These are phyloP conservation scores for Metschnikowia henanensis DNA, from an alignment of 805 yeast genomes.

Conservation along the genomic window DNA sequence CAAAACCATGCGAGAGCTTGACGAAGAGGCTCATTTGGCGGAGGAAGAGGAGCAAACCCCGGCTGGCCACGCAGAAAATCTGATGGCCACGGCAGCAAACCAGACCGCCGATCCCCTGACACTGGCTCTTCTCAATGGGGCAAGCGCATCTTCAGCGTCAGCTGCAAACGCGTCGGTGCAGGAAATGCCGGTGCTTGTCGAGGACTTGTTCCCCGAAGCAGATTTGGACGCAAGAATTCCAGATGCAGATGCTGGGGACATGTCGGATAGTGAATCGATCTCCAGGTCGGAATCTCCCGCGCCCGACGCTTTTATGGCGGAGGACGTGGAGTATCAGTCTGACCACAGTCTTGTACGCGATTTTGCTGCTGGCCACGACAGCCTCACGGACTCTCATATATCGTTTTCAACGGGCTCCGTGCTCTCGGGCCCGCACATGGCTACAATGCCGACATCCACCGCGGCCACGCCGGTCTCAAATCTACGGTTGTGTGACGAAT, in stretches of 20 bases:
- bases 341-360: constrained; percentile 29
- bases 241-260: constrained; percentile 20
- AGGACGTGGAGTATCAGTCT: constrained; percentile 45
- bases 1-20: constrained; percentile 41
- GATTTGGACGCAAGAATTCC: constrained; percentile 20
- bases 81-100: constrained; percentile 9
- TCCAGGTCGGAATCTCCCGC: constrained; percentile 29
- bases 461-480: constrained; percentile 19
- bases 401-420: constrained; percentile 9
- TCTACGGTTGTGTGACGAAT: constrained; percentile 26
- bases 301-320: constrained; percentile 48
- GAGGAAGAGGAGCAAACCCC: constrained; percentile 13
- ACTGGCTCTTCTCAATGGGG: background rate
- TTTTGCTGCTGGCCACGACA: constrained; percentile 9
- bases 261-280: constrained; percentile 14
- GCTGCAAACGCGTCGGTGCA: background rate
- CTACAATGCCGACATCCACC: background rate
- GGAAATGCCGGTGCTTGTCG: background rate
- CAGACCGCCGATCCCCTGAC: constrained; percentile 3
- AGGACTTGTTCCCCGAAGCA: constrained; percentile 9
- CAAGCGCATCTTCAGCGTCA: background rate
- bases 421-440: constrained; percentile 5
- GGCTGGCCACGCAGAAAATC: constrained; percentile 17
- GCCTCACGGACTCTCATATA: constrained; percentile 10
- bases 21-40: constrained; percentile 16